phyloP scores from a whole-genome alignment of 2,329 filamentous ascomycete genomes.

The Colletotrichum higginsianum region DNA sequence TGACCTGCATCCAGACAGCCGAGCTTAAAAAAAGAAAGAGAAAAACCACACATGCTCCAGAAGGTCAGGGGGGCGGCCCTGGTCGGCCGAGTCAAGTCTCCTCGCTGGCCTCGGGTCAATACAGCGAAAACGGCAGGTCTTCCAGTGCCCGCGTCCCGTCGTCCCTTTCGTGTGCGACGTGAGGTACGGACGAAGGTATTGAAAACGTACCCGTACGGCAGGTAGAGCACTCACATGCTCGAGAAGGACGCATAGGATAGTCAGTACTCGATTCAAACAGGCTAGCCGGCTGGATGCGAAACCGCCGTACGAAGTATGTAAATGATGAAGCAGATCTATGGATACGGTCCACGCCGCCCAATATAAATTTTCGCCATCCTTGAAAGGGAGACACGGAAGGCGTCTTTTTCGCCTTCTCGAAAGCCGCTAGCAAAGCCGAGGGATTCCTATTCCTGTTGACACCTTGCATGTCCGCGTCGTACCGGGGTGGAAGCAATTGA shows the following conservation, averaged over 20 bases:
- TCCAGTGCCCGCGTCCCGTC: neutral
- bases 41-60: slow-evolving; percentile 27
- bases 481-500: slow-evolving; percentile 27
- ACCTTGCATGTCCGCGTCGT: slow-evolving; percentile 8
- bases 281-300: slow-evolving; percentile 6
- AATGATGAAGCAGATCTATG: slow-evolving; percentile 40
- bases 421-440: slow-evolving; percentile 4
- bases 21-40: slow-evolving; percentile 37
- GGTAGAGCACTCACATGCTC: slow-evolving; percentile 8
- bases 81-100: slow-evolving; percentile 38
- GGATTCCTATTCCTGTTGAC: neutral
- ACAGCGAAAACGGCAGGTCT: slow-evolving; percentile 25
- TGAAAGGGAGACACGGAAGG: slow-evolving; percentile 30
- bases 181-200: neutral
- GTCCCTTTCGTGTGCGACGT: neutral
- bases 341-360: slow-evolving; percentile 26
- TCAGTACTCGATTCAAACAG: neutral
- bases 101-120: slow-evolving; percentile 21
- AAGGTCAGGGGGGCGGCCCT: slow-evolving; percentile 26
- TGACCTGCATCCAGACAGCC: slow-evolving; percentile 41
- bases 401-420: slow-evolving; percentile 13
- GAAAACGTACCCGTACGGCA: neutral
- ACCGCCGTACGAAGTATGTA: slow-evolving; percentile 25
- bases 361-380: slow-evolving; percentile 39
- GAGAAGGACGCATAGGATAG: neutral